These are phyloP conservation scores for Bolboschoenus planiculmis DNA, from an alignment of 176 grass and related monocot species.

Conservation along the genomic window DNA sequence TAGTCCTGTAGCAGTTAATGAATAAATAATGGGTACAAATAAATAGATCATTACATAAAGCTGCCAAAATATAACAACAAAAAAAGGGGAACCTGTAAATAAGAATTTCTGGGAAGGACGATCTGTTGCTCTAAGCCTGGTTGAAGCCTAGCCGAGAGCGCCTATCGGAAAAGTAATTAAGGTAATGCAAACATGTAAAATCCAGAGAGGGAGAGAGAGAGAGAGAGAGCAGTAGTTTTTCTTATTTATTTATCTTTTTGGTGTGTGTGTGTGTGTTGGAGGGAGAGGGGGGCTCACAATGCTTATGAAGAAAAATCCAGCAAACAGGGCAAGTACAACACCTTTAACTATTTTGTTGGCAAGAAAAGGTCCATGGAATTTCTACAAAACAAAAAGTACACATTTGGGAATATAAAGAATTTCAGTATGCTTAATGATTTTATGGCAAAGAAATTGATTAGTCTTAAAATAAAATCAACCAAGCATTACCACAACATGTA, in stretches of 20 bases:
- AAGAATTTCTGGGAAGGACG: constrained; percentile 84
- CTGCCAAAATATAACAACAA: constrained; percentile 5
- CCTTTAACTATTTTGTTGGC: constrained; percentile 64
- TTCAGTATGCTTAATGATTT: not conserved
- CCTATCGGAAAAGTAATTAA: constrained; percentile 36
- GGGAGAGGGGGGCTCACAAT: constrained; percentile 48
- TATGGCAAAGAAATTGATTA: not conserved
- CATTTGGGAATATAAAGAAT: not conserved
- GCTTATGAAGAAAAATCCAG: constrained; percentile 83
- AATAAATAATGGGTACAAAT: not conserved
- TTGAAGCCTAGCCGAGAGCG: constrained; percentile 69
- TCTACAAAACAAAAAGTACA: constrained; percentile 34
- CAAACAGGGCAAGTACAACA: constrained; percentile 60
- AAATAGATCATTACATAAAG: not conserved
- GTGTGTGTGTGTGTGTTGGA: too few species aligned
- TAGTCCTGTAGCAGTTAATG: constrained; percentile 55
- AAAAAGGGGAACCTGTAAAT: constrained; percentile 64
- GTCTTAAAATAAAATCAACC: not conserved
- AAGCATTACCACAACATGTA: not conserved
- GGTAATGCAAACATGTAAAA: not conserved
- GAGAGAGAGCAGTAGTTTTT: constrained; percentile 15
- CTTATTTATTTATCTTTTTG: too few species aligned
- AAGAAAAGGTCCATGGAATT: constrained; percentile 75
- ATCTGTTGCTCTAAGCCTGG: constrained; percentile 91
- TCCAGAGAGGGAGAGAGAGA: constrained; percentile 5